A percentile compares a stretch with the other conserved stretches of the same genome.
These are phyloP conservation scores for Bacidia rubella DNA, from an alignment of 495 filamentous ascomycete species.

Conservation along the genomic window DNA sequence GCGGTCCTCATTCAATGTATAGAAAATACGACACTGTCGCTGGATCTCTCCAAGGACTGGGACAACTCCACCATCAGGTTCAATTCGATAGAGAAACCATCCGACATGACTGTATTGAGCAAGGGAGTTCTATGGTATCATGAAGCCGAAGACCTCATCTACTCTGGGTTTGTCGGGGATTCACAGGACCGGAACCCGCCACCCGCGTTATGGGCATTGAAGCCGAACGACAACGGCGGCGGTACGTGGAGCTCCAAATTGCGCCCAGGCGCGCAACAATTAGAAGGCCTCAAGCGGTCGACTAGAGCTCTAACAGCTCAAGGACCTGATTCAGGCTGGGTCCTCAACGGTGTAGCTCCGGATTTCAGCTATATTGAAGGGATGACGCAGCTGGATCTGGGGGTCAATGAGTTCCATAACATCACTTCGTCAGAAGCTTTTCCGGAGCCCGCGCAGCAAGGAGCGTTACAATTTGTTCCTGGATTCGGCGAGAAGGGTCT, in stretches of 20 bases:
- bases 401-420: constrained; percentile 5
- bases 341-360: constrained; percentile 2
- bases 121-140: constrained; percentile 11
- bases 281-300: neutral
- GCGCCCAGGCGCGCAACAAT: neutral
- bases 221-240: constrained; percentile 9
- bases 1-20: neutral
- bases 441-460: neutral
- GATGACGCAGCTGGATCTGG: constrained; percentile 12
- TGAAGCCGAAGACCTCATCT: constrained; percentile 4
- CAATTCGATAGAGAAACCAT: constrained; percentile 9
- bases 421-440: constrained; percentile 3
- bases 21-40: constrained; percentile 10
- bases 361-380: constrained; percentile 2
- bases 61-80: constrained; percentile 9
- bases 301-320: neutral
- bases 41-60: constrained; percentile 17
- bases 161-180: constrained; percentile 8
- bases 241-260: constrained; percentile 8
- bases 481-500: constrained; percentile 14
- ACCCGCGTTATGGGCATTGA: constrained; percentile 13
- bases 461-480: constrained; percentile 14
- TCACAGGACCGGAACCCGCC: neutral
- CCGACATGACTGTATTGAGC: constrained; percentile 3
- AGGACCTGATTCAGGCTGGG: constrained; percentile 3